Base-by-base conservation (phyloP, 768 basidiomycete species). In the Lanmaoa rubissima region DNA sequence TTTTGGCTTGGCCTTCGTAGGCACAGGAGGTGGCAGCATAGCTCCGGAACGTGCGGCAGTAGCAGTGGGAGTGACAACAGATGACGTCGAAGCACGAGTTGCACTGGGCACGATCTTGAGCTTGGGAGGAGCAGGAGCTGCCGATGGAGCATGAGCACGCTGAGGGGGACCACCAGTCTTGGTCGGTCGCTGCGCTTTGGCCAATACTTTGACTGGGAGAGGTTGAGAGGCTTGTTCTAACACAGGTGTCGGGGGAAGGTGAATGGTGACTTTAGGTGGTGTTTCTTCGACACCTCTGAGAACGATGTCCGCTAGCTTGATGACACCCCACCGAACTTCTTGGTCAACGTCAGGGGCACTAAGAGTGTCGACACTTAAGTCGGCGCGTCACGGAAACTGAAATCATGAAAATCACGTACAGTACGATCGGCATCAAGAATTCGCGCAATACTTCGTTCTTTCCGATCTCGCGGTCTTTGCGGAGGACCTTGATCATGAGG, bases 281-380 rank as follows among this genome's bases (percentile, higher is more conserved):
- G 85, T 80, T 72, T 98, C 96, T 55, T 92, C 86, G 4, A 85
- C 77, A 24, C 92, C 89, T 50, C 87, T 85, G 62, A 95, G 87
- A 42, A 94, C 81, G 19, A 96, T 79, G 64, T 98, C 96, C 6
- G 92, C 92, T 24, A 97, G 76, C 73, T 98, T 98, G 65, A 98
- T 78, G 48, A 96, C 75, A 61, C 88, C 92, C 85, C 93, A 92
- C 45, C 94, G 87, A 40, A 95, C 89, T 74, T 96, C 91, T 65
- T 91, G 81, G 69, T 97, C 94, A 53, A 85, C 79, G 57, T 88
- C 85, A 0, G 87, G 79, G 34, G 86, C 82, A 34, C 92, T 94
- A 42, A 17, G n/a, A 34, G 32, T 28, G 24, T 54, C 13, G 34
- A 39, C 14, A 24, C 21, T 53, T 44, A 48, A 36, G 41, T 51